Base-by-base conservation (phyloP, 2,329 filamentous ascomycete genomes). In the Aspergillus bombycis region DNA sequence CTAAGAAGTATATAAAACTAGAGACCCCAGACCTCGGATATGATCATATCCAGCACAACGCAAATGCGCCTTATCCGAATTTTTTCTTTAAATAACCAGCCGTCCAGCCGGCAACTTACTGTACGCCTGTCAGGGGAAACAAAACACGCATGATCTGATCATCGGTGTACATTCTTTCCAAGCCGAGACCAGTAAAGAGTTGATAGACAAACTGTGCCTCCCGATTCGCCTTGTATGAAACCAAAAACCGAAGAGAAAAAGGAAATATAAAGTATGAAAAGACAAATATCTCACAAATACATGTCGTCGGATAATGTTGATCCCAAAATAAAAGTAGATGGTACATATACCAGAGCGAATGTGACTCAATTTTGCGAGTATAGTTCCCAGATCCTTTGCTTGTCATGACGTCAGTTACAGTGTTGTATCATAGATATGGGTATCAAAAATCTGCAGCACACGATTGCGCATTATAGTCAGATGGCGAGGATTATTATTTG, bases 371-470 rank as follows among this genome's bases (percentile, higher is more conserved):
- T 58, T 59, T 60, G 54, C 26, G 46, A 50, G 23, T 38, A 34
- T 36, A 50, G 16, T 57, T 36, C 62, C 53, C 57, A 61, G 48
- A 61, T 57, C 54, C 38, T 52, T 65, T 63, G 63, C 61, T 67
- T 64, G 58, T 61, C 52, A 57, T 62, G 58, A 64, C 53, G 53
- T 59, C 57, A 64, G 54, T 58, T 58, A 48, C 53, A 19, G 57
- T 62, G 61, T 68, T 65, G 61, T 68, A 61, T 68, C 62, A 38
- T 62, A 48, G 58, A 34, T 34, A 61, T 70, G 70, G 71, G 72
- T 74, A 73, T 74, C 68, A 63, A 64, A 64, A 72, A 61, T 57
- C 46, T 48, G 57, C 41, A 54, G 48, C 56, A 34, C 12, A 5
- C 16, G 14, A 38, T 38, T 55, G 52, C 21, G 21, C 12, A 55